Evolutionary conservation across 805 yeast genomes (phyloP).

Genomic region (Candida silvicultrix): DNA sequence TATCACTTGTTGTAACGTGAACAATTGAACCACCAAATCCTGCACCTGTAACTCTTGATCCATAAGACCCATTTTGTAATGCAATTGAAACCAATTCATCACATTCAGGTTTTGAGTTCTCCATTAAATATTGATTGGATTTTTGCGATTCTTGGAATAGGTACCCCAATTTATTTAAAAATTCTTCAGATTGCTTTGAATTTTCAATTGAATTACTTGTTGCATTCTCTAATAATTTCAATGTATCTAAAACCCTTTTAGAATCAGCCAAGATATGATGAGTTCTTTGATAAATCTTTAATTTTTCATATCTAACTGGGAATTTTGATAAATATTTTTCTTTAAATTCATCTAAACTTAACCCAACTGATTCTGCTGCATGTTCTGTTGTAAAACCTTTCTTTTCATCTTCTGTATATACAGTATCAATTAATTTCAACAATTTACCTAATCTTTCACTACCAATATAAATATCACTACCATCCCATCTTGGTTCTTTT

Average conservation of each 20-base stretch:
- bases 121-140: conserved; percentile 41
- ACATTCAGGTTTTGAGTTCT: conserved; percentile 51
- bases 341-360: conserved; percentile 36
- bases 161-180: conserved; percentile 40
- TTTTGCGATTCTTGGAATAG: conserved; percentile 56
- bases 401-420: conserved; percentile 27
- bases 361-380: conserved; percentile 37
- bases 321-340: conserved; percentile 40
- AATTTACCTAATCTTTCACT: conserved; percentile 32
- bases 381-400: conserved; percentile 46
- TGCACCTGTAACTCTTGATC: conserved; percentile 73
- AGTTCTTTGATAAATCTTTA: conserved; percentile 52
- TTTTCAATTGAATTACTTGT: not conserved
- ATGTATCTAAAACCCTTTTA: conserved; percentile 46
- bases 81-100: conserved; percentile 51
- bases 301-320: conserved; percentile 50
- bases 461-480: conserved; percentile 36
- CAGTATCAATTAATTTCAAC: conserved; percentile 37
- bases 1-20: conserved; percentile 47
- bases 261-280: conserved; percentile 61
- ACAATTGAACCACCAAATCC: conserved; percentile 76
- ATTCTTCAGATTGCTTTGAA: conserved; percentile 23
- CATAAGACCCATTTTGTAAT: conserved; percentile 46
- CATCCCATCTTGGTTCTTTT: conserved; percentile 33
- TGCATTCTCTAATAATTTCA: conserved; percentile 30